phyloP scores from a whole-genome alignment of 768 basidiomycete genomes.

The Artomyces pyxidatus region DNA sequence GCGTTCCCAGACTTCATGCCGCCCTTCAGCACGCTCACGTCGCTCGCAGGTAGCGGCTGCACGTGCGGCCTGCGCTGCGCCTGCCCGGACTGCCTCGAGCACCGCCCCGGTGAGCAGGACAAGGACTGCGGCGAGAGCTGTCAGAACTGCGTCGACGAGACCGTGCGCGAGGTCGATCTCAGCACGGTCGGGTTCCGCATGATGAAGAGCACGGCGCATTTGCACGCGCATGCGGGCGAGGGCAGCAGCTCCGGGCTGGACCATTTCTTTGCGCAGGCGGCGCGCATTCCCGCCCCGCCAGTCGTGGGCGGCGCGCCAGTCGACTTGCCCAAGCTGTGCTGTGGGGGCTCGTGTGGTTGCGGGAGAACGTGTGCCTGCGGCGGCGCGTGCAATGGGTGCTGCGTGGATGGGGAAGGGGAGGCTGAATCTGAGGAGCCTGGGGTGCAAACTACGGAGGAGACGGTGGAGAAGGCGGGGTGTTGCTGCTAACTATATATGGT shows the following conservation, averaged over 20 bases:
- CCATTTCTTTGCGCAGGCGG: slow-evolving; percentile 12
- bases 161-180: slow-evolving; percentile 8
- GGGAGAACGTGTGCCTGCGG: slow-evolving; percentile 12
- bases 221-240: background rate
- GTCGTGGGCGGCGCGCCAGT: slow-evolving; percentile 11
- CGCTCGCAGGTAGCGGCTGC: slow-evolving; percentile 17
- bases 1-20: background rate
- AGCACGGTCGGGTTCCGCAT: background rate
- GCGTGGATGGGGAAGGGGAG: background rate
- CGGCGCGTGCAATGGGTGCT: slow-evolving; percentile 12
- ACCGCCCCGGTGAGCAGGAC: background rate
- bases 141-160: slow-evolving; percentile 11
- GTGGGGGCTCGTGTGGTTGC: slow-evolving; percentile 14
- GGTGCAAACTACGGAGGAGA: too few species aligned
- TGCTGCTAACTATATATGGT: slow-evolving; percentile 1
- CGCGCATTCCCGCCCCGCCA: slow-evolving; percentile 12
- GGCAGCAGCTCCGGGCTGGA: slow-evolving; percentile 6
- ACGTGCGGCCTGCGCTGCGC: slow-evolving; percentile 16
- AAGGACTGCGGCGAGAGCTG: slow-evolving; percentile 5
- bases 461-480: background rate
- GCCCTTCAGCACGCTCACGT: slow-evolving; percentile 16
- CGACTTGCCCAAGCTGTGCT: slow-evolving; percentile 15
- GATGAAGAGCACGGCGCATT: background rate
- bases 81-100: slow-evolving; percentile 12
- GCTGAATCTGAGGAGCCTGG: background rate